phyloP scores from a whole-genome alignment of 192 early-diverging fungal genomes.

The Gamsiella multidivaricata region DNA sequence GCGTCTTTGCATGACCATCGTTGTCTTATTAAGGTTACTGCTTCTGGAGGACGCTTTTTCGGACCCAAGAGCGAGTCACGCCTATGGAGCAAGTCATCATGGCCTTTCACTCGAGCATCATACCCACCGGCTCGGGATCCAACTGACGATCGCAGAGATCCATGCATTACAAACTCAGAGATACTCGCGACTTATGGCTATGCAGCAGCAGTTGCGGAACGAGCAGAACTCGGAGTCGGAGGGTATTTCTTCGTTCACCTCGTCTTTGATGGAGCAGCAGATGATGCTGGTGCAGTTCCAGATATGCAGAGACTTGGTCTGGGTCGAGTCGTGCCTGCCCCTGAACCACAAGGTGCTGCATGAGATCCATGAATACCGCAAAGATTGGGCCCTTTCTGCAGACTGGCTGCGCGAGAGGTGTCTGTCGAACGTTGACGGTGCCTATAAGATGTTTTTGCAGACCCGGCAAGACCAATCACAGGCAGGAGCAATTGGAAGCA shows the following conservation, averaged over 20 bases:
- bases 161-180: slow-evolving; percentile 48
- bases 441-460: slow-evolving; percentile 53
- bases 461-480: slow-evolving; percentile 23
- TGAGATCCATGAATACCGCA: slow-evolving; percentile 49
- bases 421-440: slow-evolving; percentile 44
- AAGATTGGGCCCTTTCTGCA: slow-evolving; percentile 49
- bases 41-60: slow-evolving; percentile 30
- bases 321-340: slow-evolving; percentile 51
- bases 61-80: slow-evolving; percentile 25
- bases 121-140: slow-evolving; percentile 18
- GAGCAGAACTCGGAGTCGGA: neutral
- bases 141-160: slow-evolving; percentile 27
- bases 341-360: slow-evolving; percentile 50
- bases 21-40: slow-evolving; percentile 22
- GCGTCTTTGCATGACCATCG: slow-evolving; percentile 35
- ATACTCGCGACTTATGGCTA: slow-evolving; percentile 31
- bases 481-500: neutral
- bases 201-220: slow-evolving; percentile 8
- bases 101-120: slow-evolving; percentile 12
- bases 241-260: neutral
- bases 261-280: slow-evolving; percentile 4
- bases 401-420: slow-evolving; percentile 52
- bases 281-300: slow-evolving; percentile 48
- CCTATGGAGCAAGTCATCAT: slow-evolving; percentile 31
- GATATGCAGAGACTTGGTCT: slow-evolving; percentile 38